Base-by-base conservation (phyloP, 352 stramenopile species). In the Globisporangium radiosum region DNA sequence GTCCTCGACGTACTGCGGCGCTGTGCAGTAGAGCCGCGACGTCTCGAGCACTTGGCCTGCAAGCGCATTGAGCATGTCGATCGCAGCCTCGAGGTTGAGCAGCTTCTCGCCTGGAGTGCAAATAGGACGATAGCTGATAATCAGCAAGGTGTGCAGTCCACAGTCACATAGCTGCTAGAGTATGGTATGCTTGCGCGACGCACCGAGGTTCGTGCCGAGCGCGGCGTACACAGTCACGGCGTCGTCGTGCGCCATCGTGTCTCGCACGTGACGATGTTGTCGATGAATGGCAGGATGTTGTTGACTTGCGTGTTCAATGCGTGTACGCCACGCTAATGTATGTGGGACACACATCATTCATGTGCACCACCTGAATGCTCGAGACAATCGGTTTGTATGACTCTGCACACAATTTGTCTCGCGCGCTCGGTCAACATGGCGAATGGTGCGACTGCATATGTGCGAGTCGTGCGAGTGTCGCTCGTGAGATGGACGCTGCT, bases 1-100 rank as follows among this genome's bases (percentile, higher is more conserved):
- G 73, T 99, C 87, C 17, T 87, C 88, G 37, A 98, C 87, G 70
- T 98, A 98, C 75, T 98, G 96, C 17, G 96, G 88, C 37, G 77
- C 74, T 9, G 94, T 98, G 64, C 87, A 78, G 60, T 98, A 96
- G 9, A 99, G 76, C 52, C 87, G 88, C 5, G 95, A 98, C 36
- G 92, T 98, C 53, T 71, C 73, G 38, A 75, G 56, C 57, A 94
- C 62, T 14, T 58, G 66, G 7, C 84, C 84, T 14, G 73, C 80
- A 49, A 70, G 70, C 40, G 70, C 54, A 4, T 55, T 56, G 38
- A 94, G 67, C 68, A 86, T 73, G 42, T 62, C 65, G 56, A 94
- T 49, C 15, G 81, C 84, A 45, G 67, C 64, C 55, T 92, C 81
- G 42, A 93, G 52, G 63, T 93, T 87, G 52, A 49, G 25, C 15